Evolutionary conservation across 371 early-diverging fungal species (phyloP).

Genomic region (Mucor racemosus): DNA sequence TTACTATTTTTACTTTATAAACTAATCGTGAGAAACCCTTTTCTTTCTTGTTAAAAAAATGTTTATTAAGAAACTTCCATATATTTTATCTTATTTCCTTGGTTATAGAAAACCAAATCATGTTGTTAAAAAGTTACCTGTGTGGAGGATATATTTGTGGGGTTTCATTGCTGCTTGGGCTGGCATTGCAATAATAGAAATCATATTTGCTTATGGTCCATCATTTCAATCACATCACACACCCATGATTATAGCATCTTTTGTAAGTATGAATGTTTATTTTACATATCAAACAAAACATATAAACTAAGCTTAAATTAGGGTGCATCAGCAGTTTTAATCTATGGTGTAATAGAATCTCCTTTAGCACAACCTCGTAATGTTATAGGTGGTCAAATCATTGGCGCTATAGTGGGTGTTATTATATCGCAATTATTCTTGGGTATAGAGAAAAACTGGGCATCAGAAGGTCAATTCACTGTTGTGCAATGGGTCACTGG

Average conservation of each 20-base stretch:
- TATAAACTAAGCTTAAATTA: conserved; percentile 16
- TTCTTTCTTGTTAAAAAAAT: background rate
- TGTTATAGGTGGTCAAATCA: conserved; percentile 64
- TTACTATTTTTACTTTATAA: background rate
- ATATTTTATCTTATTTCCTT: conserved; percentile 25
- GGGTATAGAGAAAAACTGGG: conserved; percentile 42
- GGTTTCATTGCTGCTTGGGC: conserved; percentile 56
- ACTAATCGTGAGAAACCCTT: background rate
- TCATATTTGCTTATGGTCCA: conserved; percentile 34
- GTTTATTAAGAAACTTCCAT: conserved; percentile 20
- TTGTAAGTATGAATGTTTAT: conserved; percentile 39
- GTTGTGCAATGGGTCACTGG: conserved; percentile 70
- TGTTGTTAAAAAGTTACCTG: conserved; percentile 18
- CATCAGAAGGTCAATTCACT: conserved; percentile 21
- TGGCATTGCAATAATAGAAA: conserved; percentile 43
- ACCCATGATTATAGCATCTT: conserved; percentile 52
- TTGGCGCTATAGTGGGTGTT: conserved; percentile 68
- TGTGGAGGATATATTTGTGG: conserved; percentile 45
- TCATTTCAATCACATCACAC: conserved; percentile 32
- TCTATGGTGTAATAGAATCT: conserved; percentile 72
- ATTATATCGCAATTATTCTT: conserved; percentile 64
- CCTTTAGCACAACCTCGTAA: conserved; percentile 80
- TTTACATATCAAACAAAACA: background rate
- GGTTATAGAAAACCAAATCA: conserved; percentile 25
- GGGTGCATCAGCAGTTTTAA: conserved; percentile 72